Conservation (phyloP, 345 rosid species). For the Corchorus olitorius region DNA sequence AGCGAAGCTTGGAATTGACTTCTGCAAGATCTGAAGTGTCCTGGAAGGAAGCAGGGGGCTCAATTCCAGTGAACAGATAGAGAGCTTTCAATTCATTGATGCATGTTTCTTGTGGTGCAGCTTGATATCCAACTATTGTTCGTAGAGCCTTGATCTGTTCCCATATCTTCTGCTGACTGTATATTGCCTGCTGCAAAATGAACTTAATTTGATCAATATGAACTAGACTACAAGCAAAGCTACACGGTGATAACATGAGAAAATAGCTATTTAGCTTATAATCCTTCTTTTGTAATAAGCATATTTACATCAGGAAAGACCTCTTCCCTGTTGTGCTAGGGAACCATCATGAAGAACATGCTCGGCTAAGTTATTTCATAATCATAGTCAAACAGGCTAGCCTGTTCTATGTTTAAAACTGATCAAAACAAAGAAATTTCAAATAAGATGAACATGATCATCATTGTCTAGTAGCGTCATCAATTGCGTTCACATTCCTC, state of each 20-base stretch:
- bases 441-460: not conserved
- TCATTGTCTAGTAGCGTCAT: not conserved
- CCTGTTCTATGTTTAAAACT: not conserved
- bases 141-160: slow-evolving; percentile 55
- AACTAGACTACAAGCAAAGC: not conserved
- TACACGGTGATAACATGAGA: not conserved
- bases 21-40: slow-evolving; percentile 51
- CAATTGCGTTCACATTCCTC: not conserved
- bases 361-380: not conserved
- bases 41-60: slow-evolving; percentile 50
- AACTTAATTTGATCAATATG: not conserved
- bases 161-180: slow-evolving; percentile 58
- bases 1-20: slow-evolving; percentile 47
- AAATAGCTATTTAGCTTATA: not conserved
- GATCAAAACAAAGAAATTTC: not conserved
- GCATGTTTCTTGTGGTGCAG: slow-evolving; percentile 37
- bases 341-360: not conserved
- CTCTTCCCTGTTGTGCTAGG: not conserved
- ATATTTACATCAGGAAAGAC: not conserved
- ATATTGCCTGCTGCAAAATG: slow-evolving; percentile 30
- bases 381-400: not conserved
- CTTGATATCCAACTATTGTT: slow-evolving; percentile 60
- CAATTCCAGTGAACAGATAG: slow-evolving; percentile 67
- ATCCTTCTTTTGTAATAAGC: not conserved
- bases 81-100: slow-evolving; percentile 69